Evolutionary conservation across 2,329 filamentous ascomycete genomes (phyloP).

Genomic region (Diaporthe australafricana): DNA sequence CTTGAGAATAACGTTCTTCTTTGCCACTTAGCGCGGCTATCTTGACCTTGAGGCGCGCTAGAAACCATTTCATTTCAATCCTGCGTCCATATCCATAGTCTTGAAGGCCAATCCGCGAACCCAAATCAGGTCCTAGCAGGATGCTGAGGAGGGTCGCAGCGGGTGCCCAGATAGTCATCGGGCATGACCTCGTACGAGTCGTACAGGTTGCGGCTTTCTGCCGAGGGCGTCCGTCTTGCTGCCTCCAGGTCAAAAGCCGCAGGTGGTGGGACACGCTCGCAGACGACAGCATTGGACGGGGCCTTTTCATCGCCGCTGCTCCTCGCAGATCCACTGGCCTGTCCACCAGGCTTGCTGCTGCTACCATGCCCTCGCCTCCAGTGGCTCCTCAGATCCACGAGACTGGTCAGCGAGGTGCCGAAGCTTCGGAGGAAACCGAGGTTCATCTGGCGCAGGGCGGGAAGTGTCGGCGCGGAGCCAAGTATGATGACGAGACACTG

Average conservation of each 20-base stretch:
- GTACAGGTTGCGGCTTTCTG: neutral
- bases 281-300: neutral
- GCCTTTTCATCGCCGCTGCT: neutral
- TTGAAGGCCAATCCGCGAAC: too few relatives aligned
- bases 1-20: too few relatives aligned
- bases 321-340: neutral
- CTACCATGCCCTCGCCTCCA: neutral
- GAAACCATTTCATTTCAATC: too few relatives aligned
- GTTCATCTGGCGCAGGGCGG: neutral
- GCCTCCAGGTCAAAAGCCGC: neutral
- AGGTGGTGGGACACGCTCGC: neutral
- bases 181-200: neutral
- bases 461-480: neutral
- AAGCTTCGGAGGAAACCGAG: neutral
- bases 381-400: neutral
- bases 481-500: neutral
- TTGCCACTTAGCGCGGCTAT: too few relatives aligned
- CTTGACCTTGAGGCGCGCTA: too few relatives aligned
- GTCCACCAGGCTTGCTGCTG: neutral
- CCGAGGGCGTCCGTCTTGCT: neutral
- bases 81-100: too few relatives aligned
- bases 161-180: neutral
- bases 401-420: neutral
- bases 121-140: too few relatives aligned
- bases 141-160: neutral